Conservation (phyloP, 2,329 filamentous ascomycete species). For the Mycocentrospora acerina region DNA sequence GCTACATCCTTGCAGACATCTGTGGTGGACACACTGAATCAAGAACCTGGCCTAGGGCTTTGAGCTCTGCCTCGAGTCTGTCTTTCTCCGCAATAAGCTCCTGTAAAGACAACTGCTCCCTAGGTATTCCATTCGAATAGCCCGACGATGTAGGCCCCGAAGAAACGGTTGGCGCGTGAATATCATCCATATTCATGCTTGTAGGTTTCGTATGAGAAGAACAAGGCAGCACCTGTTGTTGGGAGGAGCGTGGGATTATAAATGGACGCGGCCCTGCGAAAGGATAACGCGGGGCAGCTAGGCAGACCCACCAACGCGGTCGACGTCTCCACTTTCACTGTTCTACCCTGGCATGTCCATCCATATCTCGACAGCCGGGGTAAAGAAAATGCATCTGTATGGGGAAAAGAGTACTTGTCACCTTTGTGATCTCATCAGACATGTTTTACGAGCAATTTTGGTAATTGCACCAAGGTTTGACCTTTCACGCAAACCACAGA, state of each 20-base stretch:
- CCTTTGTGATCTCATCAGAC: no score
- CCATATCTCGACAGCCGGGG: no score
- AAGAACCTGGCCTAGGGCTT: constrained; percentile 80
- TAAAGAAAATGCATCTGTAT: no score
- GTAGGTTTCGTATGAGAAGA: constrained; percentile 32
- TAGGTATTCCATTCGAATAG: constrained; percentile 62
- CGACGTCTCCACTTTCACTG: not conserved
- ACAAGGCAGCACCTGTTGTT: not conserved
- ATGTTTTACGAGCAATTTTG: no score
- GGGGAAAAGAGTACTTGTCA: no score
- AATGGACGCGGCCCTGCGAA: not conserved
- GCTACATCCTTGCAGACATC: constrained; percentile 3
- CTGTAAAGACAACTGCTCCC: constrained; percentile 66
- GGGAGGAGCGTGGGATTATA: constrained; percentile 2
- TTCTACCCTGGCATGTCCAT: no score
- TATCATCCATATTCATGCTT: constrained; percentile 64
- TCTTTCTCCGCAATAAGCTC: constrained; percentile 86
- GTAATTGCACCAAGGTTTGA: no score
- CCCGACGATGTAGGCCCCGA: constrained; percentile 71
- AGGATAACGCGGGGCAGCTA: constrained; percentile 15
- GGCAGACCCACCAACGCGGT: constrained; percentile 4
- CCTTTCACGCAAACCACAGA: no score
- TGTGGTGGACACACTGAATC: constrained; percentile 66
- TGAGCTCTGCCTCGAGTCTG: constrained; percentile 80
- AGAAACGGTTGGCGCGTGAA: constrained; percentile 70